Base-by-base conservation (phyloP, 352 stramenopile genomes). In the Peronospora farinosa region DNA sequence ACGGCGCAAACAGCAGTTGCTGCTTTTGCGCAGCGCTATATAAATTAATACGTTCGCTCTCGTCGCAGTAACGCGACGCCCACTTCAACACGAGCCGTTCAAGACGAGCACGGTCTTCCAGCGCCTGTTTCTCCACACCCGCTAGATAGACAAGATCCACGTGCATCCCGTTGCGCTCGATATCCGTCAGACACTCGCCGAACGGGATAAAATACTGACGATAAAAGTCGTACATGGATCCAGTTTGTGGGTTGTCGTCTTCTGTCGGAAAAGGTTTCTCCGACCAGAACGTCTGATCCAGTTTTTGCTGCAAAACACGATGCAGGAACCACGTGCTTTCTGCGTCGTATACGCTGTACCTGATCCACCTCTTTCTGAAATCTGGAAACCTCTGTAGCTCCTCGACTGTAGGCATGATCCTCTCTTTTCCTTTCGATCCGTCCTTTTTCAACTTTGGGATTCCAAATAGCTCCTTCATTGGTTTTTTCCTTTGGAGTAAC, bases 391-490 rank as follows among this genome's bases (percentile, higher is more conserved):
- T 71, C 69, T 97, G 88, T 12, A 96, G 63, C 47, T 92, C 75
- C 52, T 91, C 72, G 3, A 93, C 69, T 15, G 57, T 73, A 5
- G 84, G 85, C 67, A 94, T 78, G 55, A 89, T 60, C 4, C 60
- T 66, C 41, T 92, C 83, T 45, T 94, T 94, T 15, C 95, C 95
- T 6, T 78, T 70, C 4, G 78, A 96, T 3, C 96, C 96, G 67
- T 99, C 95, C 61, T 97, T 98, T 60, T 95, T 92, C 23, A 98
- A 65, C 55, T 97, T 96, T 8, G 80, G 74, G 40, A 98, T 92
- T 6, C 96, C 96, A 44, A 98, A 98, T 7, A 97, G 58, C 52
- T 99, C 95, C 67, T 98, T 98, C 96, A 99, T 99, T 4, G 94
- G 86, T 32, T 76, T 75, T 63, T 99, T 99, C 17, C 79, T 72